These are phyloP conservation scores for Beauveria australis DNA, from an alignment of 2,329 filamentous ascomycete species.

Conservation along the genomic window DNA sequence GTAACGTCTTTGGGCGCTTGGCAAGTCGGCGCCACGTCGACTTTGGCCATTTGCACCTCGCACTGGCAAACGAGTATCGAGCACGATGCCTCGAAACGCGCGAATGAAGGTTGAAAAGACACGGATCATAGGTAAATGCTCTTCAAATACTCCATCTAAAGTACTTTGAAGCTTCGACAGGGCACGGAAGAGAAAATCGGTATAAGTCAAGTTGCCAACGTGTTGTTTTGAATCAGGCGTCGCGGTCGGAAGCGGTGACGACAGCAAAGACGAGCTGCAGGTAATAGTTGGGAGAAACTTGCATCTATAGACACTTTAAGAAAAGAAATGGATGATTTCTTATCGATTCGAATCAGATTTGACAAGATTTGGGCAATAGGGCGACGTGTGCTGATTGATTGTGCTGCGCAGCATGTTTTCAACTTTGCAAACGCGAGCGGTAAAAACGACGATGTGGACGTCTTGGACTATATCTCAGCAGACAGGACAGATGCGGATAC, in stretches of 20 bases:
- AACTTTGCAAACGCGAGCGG: slow-evolving; percentile 10
- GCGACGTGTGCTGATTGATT: background rate
- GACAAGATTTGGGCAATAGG: background rate
- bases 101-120: background rate
- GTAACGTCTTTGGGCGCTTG: background rate
- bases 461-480: background rate
- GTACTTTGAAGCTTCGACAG: background rate
- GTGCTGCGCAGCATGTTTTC: background rate
- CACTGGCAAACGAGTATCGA: background rate
- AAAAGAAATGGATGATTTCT: background rate
- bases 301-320: background rate
- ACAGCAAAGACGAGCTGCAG: background rate
- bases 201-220: slow-evolving; percentile 8
- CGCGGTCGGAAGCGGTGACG: background rate
- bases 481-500: background rate
- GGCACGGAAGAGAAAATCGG: background rate
- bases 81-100: background rate
- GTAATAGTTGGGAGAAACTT: fast-evolving
- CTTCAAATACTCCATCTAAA: background rate
- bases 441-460: slow-evolving; percentile 9
- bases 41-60: slow-evolving; percentile 1
- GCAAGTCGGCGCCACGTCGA: background rate
- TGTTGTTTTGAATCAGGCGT: background rate
- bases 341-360: background rate
- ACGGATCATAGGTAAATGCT: background rate